Conservation (phyloP, 2,329 filamentous ascomycete species). For the Chrysoporthe deuterocubensis region DNA sequence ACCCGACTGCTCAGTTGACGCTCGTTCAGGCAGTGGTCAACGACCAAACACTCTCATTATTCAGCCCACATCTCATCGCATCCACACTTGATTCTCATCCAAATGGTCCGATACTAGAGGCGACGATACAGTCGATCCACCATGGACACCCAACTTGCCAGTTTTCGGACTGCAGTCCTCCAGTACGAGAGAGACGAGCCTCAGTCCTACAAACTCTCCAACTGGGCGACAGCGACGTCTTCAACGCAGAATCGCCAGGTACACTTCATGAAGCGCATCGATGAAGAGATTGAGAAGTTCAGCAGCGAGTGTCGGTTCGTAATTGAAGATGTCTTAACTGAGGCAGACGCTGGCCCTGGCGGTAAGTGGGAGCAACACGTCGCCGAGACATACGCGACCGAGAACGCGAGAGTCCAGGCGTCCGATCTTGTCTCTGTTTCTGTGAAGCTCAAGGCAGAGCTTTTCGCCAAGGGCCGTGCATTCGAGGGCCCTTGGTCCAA, state of each 20-base stretch:
- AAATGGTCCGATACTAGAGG: slow-evolving; percentile 1
- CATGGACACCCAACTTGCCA: background rate
- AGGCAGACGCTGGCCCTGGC: slow-evolving; percentile 10
- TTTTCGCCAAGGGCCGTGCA: background rate
- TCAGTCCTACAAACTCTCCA: background rate
- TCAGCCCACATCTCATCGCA: background rate
- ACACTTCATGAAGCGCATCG: background rate
- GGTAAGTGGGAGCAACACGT: slow-evolving; percentile 17
- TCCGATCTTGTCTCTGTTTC: background rate
- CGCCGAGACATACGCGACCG: background rate
- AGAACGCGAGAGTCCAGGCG: background rate
- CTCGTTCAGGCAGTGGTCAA: background rate
- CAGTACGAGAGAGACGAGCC: background rate
- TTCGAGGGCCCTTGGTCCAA: background rate
- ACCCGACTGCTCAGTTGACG: background rate
- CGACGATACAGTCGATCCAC: background rate
- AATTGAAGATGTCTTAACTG: background rate
- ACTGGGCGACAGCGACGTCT: background rate
- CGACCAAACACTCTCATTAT: background rate
- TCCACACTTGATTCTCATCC: background rate
- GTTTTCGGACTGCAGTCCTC: background rate
- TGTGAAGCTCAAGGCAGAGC: background rate
- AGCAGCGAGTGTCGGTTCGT: background rate
- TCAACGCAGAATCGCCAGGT: background rate
- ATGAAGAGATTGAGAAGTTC: background rate